Conservation (phyloP, 108 stramenopile species). For the Conticribra guillardii region DNA sequence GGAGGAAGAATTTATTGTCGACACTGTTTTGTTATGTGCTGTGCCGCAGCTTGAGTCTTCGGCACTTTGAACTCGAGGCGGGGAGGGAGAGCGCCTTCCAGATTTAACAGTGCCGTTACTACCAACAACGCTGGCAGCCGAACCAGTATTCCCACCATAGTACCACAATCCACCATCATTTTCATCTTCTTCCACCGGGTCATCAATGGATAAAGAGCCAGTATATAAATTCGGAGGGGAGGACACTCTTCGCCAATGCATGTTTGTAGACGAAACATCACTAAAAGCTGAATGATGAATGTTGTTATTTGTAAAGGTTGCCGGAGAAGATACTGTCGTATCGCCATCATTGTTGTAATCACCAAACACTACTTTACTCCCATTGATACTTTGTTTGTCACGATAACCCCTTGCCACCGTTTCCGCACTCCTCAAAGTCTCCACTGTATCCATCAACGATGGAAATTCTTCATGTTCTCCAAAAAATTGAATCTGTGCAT, state of each 20-base stretch:
- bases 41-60: background rate
- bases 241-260: constrained; percentile 24
- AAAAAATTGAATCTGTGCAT: constrained; percentile 40
- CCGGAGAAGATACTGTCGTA: too few species aligned
- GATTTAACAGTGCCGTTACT: background rate
- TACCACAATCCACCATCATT: constrained; percentile 31
- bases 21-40: constrained; percentile 28
- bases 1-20: background rate
- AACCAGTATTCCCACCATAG: constrained; percentile 6
- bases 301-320: too few species aligned
- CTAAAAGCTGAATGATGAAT: too few species aligned
- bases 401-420: constrained; percentile 31
- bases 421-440: constrained; percentile 25
- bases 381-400: too few species aligned
- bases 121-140: background rate
- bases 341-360: constrained; percentile 1
- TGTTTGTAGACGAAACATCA: background rate
- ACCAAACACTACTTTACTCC: too few species aligned
- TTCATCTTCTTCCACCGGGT: constrained; percentile 41
- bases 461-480: constrained; percentile 36
- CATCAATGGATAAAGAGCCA: constrained; percentile 30
- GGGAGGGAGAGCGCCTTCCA: constrained; percentile 21
- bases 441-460: constrained; percentile 27
- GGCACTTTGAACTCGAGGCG: background rate
- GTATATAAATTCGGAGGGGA: constrained; percentile 2